Base-by-base conservation (phyloP, 1,284 basidiomycete genomes). In the Porogramme epimiltina region DNA sequence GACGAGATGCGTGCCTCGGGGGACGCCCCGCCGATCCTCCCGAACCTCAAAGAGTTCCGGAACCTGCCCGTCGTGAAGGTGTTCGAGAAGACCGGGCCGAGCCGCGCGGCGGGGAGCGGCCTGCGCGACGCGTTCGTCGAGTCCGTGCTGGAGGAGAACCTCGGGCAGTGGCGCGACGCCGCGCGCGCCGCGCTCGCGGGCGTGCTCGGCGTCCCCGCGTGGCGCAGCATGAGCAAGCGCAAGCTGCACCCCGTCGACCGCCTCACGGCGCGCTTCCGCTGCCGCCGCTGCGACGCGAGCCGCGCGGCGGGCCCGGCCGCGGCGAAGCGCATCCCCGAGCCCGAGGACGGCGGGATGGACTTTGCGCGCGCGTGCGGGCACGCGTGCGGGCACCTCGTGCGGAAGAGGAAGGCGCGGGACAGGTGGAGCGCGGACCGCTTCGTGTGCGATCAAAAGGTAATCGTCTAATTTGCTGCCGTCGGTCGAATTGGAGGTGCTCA, bases 301-400 rank as follows among this genome's bases (percentile, higher is more conserved):
- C 9, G 9, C n/a, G 34, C 51, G 24, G 37, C 46, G 37, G 39
- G 42, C 22, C 44, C 55, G 49, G 36, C 20, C 23, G n/a, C 25
- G 15, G 28, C 37, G 19, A 24, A 60, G 52, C 8, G 6, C 8
- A 16, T 18, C n/a, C n/a, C 34, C 13, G 34, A 6, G 13, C n/a
- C 8, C 20, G 65, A 63, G 28, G 69, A 69, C 36, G 71, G 74
- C 38, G 70, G 64, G 22, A 65, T 89, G 48, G 77, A 80, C 59
- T 84, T 85, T 54, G 66, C 63, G 11, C 78, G 72, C 1, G 83
- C 76, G 8, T 88, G 85, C 64, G 67, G 64, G 40, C 87, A 89
- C 60, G 66, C 73, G 28, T 89, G 87, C 62, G 55, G 52, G 2
- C 57, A 62, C 25, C 47, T 65, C 40, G 64, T 66, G 38, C 62